Evolutionary conservation across 1,284 basidiomycete genomes (phyloP).

Genomic region (Rhodotorula sp.): DNA sequence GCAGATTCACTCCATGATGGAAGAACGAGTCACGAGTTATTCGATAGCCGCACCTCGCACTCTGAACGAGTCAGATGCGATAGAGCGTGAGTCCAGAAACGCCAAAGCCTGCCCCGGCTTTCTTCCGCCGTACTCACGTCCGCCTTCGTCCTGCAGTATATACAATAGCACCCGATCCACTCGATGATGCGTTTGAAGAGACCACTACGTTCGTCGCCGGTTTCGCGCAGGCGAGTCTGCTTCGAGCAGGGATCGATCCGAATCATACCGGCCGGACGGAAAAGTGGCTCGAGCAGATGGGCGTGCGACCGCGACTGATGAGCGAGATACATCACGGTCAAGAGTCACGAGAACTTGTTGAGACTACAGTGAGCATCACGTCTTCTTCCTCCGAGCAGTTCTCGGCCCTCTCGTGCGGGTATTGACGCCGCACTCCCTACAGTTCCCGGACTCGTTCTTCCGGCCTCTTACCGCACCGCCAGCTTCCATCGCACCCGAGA

Average conservation of each 20-base stretch:
- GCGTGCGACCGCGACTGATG: neutral
- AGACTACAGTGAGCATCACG: too few relatives aligned
- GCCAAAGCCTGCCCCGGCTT: too few relatives aligned
- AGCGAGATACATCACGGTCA: neutral
- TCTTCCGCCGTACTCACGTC: neutral
- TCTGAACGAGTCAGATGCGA: too few relatives aligned
- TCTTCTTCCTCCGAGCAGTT: too few relatives aligned
- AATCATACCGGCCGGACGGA: constrained; percentile 24
- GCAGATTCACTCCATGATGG: too few relatives aligned
- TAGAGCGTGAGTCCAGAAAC: neutral
- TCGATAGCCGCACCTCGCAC: too few relatives aligned
- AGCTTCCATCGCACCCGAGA: constrained; percentile 11
- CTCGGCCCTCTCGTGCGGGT: too few relatives aligned
- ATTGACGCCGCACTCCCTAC: neutral
- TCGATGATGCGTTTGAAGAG: constrained; percentile 29
- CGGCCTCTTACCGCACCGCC: constrained; percentile 31
- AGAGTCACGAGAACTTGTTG: too few relatives aligned
- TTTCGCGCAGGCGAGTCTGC: constrained; percentile 16
- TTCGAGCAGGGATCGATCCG: constrained; percentile 16
- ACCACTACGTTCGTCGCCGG: constrained; percentile 20
- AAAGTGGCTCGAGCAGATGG: constrained; percentile 18
- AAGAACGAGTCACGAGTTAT: too few relatives aligned
- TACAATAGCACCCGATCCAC: neutral
- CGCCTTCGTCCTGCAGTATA: too few relatives aligned
- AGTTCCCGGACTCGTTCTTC: constrained; percentile 1